Conservation (phyloP, 2,329 filamentous ascomycete species). For the Grosmannia clavigera region DNA sequence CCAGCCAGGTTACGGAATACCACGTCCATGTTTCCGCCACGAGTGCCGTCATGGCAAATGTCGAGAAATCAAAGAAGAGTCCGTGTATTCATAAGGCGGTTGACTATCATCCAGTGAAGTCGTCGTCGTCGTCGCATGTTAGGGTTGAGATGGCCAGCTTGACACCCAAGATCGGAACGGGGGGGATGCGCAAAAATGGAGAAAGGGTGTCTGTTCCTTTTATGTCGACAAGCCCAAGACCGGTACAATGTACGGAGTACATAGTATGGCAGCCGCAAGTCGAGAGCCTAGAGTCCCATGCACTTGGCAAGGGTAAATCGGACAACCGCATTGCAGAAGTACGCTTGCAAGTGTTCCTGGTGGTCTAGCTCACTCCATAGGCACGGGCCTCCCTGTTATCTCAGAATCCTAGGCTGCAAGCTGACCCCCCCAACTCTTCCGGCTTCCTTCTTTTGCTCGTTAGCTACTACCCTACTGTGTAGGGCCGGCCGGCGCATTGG, state of each 20-base stretch:
- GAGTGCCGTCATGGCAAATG: neutral
- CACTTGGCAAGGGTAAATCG: neutral
- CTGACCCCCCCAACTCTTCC: neutral
- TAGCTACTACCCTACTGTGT: neutral
- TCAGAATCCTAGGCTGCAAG: neutral
- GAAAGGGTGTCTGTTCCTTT: neutral
- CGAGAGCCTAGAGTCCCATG: neutral
- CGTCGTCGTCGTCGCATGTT: neutral
- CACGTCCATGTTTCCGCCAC: constrained; percentile 3
- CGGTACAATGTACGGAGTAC: too few species aligned
- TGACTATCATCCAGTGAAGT: neutral
- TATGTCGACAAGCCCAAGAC: neutral
- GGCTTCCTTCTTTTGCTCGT: neutral
- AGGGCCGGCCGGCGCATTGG: neutral
- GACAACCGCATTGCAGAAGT: neutral
- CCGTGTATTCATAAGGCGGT: neutral
- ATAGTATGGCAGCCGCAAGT: too few species aligned
- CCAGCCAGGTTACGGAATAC: constrained; percentile 3
- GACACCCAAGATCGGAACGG: neutral
- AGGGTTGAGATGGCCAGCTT: neutral
- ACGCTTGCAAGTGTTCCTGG: neutral
- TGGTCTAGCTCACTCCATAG: neutral
- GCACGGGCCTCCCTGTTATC: neutral
- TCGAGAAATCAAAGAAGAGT: neutral
- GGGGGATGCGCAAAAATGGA: neutral